Evolutionary conservation across 805 yeast species (phyloP), one percentile per base, ranked within the genome.

Genomic region (Barnettozyma sucrosica): DNA sequence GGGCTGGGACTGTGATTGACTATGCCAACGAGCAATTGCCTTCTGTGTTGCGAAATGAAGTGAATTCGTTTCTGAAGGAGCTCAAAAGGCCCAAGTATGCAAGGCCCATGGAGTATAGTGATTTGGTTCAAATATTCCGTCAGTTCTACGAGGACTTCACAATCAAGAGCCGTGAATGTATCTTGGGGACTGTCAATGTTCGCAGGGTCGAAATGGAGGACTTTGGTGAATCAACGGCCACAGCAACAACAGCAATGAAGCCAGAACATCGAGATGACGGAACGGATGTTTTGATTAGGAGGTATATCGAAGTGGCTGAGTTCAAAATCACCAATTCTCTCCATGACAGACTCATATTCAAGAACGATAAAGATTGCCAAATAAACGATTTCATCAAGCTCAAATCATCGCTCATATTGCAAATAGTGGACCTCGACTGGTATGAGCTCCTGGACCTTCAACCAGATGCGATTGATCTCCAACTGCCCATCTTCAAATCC

Each of bases 11-110:
- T 11, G 26, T 23, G 28, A 23, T 20, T 2, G 41, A 37, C 10
- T 38, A 19, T 14, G 23, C 44, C 21, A 25, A 36, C 26, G 32
- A 19, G 7, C 39, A 42, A 9, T 30, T 59, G 1, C 58, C 59
- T 7, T 19, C 11, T 5, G 44, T 45, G 37, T 41, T 58, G 11
- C 46, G 49, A 13, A n/a, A 26, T 3, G 47, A 42, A 4, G 50
- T 53, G 7, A 16, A 39, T 9, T 32, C 43, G n/a, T 60, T 60
- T 38, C 19, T 52, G 11, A 45, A 38, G 10, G 64, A 60, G 23
- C 39, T 59, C 8, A 51, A 40, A 18, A 39, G 45, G 18, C 64
- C 64, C 4, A 59, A 54, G 33, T 53, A 57, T 36, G 30, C 44
- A 20, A 51, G 37, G 28, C 64, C 64, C 7, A 45, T 58, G 36